phyloP scores from a whole-genome alignment of 768 basidiomycete species.

The Dendrothele bispora region DNA sequence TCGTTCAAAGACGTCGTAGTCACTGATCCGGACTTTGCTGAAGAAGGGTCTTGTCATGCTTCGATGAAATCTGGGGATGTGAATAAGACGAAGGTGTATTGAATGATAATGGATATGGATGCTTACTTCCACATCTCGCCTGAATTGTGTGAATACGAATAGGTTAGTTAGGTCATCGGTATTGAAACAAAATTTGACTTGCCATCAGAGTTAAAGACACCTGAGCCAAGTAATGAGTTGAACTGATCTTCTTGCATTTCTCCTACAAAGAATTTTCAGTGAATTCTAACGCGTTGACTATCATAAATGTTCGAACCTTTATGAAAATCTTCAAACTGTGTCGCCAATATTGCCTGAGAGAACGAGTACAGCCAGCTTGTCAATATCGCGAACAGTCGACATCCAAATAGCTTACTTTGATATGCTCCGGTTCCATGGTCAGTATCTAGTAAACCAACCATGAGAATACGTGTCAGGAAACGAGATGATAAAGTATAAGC shows the following conservation, averaged over 20 bases:
- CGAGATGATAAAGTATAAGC: background rate
- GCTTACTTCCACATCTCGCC: slow-evolving; percentile 60
- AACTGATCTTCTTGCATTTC: slow-evolving; percentile 15
- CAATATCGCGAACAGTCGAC: background rate
- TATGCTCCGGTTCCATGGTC: slow-evolving; percentile 21
- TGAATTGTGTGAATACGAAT: slow-evolving; percentile 13
- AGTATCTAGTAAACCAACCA: no score
- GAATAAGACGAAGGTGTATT: background rate
- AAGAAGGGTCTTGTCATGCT: slow-evolving; percentile 65
- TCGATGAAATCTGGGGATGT: slow-evolving; percentile 53
- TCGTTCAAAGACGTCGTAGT: slow-evolving; percentile 54
- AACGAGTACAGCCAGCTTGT: background rate
- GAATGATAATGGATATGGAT: slow-evolving; percentile 6
- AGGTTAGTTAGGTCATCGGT: no score
- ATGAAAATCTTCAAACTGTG: slow-evolving; percentile 36
- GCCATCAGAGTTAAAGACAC: slow-evolving; percentile 64
- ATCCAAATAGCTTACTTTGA: slow-evolving; percentile 23
- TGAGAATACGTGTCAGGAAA: no score
- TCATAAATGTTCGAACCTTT: slow-evolving; percentile 22
- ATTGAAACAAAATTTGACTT: no score
- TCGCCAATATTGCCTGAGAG: slow-evolving; percentile 30
- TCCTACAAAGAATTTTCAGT: slow-evolving; percentile 9
- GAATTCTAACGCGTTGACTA: slow-evolving; percentile 6
- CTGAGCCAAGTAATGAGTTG: slow-evolving; percentile 45
- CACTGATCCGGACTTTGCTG: slow-evolving; percentile 47